Conservation (phyloP, 352 stramenopile genomes). For the Pythium sukuiense region DNA sequence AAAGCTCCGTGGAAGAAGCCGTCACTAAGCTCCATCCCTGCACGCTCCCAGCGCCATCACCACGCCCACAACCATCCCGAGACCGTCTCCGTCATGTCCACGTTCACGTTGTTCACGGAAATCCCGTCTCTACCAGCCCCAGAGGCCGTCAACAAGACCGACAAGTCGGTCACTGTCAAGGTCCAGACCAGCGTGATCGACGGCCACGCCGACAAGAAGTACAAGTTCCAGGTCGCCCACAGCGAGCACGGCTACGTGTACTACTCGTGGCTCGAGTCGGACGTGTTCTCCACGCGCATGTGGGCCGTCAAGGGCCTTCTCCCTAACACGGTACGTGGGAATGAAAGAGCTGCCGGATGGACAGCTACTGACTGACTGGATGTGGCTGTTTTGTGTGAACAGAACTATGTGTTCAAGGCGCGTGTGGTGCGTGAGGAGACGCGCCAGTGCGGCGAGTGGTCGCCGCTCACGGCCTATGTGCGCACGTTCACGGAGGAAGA, state of each 20-base stretch:
- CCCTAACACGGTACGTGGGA: conserved; percentile 59
- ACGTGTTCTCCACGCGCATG: conserved; percentile 51
- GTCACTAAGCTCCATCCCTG: background rate
- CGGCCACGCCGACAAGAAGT: conserved; percentile 40
- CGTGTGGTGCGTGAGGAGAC: conserved; percentile 62
- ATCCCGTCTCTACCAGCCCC: conserved; percentile 53
- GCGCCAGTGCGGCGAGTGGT: conserved; percentile 77
- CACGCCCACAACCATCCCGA: background rate
- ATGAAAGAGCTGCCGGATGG: background rate
- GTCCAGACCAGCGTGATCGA: conserved; percentile 26
- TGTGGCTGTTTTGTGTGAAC: background rate
- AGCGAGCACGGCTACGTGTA: conserved; percentile 88
- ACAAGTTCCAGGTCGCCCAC: conserved; percentile 71
- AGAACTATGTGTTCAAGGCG: conserved; percentile 82
- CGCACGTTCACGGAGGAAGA: conserved; percentile 88
- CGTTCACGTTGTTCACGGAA: conserved; percentile 62
- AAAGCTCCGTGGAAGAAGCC: background rate
- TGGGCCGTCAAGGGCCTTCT: conserved; percentile 69
- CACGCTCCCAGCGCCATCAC: background rate
- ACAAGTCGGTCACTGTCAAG: conserved; percentile 71
- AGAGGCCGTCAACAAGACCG: conserved; percentile 73
- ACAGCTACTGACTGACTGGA: background rate
- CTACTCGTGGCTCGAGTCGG: conserved; percentile 84
- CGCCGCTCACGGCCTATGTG: conserved; percentile 59
- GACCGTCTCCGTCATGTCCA: conserved; percentile 19